These are phyloP conservation scores for Mycena citricolor DNA, from an alignment of 1,284 basidiomycete genomes.

Conservation along the genomic window DNA sequence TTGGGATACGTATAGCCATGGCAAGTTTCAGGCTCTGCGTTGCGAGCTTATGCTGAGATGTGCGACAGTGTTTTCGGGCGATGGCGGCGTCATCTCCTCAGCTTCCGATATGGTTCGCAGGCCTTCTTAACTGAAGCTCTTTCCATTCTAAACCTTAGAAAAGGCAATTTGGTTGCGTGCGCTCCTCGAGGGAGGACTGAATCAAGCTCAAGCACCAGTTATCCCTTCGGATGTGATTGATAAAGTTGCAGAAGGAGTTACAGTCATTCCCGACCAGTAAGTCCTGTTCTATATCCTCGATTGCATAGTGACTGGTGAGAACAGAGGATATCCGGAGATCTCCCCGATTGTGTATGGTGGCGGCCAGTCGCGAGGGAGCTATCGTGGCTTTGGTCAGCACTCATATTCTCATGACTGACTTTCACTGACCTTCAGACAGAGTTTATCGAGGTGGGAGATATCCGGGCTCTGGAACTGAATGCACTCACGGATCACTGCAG, in stretches of 20 bases:
- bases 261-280: constrained; percentile 19
- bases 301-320: neutral
- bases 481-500: constrained; percentile 6
- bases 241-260: constrained; percentile 24
- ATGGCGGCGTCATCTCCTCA: constrained; percentile 25
- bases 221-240: constrained; percentile 23
- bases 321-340: constrained; percentile 19
- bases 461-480: no score
- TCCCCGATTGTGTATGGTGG: constrained; percentile 26
- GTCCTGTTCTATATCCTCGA: neutral
- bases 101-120: constrained; percentile 23
- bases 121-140: neutral
- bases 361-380: constrained; percentile 23
- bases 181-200: constrained; percentile 14
- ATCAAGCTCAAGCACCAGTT: constrained; percentile 12
- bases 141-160: neutral
- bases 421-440: no score
- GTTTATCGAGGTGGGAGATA: constrained; percentile 21
- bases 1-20: constrained; percentile 7
- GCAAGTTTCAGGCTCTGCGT: constrained; percentile 1
- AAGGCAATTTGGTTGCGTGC: constrained; percentile 17
- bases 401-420: no score
- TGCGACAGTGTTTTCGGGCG: constrained; percentile 20
- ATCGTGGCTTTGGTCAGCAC: constrained; percentile 26
- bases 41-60: neutral